Evolutionary conservation across 805 yeast species (phyloP).

Genomic region (Ogataea saltuana): DNA sequence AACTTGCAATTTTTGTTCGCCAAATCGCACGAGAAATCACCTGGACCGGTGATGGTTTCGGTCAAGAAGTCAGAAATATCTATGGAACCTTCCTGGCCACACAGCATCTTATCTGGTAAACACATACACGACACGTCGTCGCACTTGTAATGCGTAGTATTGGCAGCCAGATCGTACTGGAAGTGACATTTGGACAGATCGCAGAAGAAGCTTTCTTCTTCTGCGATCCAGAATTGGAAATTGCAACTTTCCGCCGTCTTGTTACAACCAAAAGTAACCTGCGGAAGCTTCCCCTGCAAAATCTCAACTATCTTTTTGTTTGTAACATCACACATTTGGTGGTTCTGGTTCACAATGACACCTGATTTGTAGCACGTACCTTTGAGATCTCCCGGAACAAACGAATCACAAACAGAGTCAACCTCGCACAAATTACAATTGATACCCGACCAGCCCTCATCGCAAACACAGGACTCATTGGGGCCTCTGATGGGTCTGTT

Average conservation of each 20-base stretch:
- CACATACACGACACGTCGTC: conserved; percentile 81
- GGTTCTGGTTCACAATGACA: conserved; percentile 72
- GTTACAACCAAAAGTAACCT: conserved; percentile 89
- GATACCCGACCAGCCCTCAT: conserved; percentile 89
- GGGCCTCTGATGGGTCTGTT: conserved; percentile 62
- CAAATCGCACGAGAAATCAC: conserved; percentile 81
- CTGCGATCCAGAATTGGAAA: conserved; percentile 95
- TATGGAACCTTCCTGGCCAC: conserved; percentile 92
- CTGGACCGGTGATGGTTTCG: conserved; percentile 91
- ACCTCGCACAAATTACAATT: conserved; percentile 84
- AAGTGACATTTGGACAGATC: conserved; percentile 74
- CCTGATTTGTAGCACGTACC: conserved; percentile 93
- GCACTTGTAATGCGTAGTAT: conserved; percentile 77
- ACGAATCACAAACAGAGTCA: conserved; percentile 77
- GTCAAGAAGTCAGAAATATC: conserved; percentile 91
- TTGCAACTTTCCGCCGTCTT: conserved; percentile 65
- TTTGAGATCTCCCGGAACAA: conserved; percentile 77
- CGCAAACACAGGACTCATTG: conserved; percentile 65
- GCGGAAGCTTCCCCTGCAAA: conserved; percentile 78
- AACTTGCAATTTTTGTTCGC: conserved; percentile 64
- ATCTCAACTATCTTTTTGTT: conserved; percentile 81
- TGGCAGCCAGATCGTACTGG: conserved; percentile 58
- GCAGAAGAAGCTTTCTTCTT: conserved; percentile 87
- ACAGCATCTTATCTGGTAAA: conserved; percentile 87
- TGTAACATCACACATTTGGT: conserved; percentile 94